Evolutionary conservation across 2,329 filamentous ascomycete species (phyloP), one percentile per base, ranked within the genome.

Genomic region (Xylogone sp.): DNA sequence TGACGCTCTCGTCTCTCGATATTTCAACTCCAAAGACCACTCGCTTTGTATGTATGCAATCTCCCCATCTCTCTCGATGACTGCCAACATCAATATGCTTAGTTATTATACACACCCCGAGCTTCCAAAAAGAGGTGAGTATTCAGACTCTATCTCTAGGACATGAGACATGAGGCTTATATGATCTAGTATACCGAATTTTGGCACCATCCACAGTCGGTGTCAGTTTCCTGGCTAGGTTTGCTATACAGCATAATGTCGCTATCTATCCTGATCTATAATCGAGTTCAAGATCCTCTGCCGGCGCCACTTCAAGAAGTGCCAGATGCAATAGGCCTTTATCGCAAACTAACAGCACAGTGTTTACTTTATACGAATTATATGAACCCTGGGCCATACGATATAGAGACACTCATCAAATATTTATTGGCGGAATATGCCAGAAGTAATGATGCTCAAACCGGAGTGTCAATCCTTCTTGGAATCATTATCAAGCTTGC

Each of bases 391-490:
- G 72, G 69, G 12, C 62, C 68, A 7, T 69, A 66, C 44, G 81
- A 77, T 1, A 65, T 82, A 16, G 75, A 75, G 45, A 74, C 78
- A 2, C 72, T 82, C 43, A 54, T 81, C 7, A 65, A 82, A 10
- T 80, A 79, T 52, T 68, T 74, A 20, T 74, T 82, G 56, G 70
- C 73, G 1, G 74, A 80, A 53, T 80, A 81, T 56, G 60, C 81
- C 24, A 67, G 73, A 47, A 76, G 73, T 60, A 69, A 73, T n/a
- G 71, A 72, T 19, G 71, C 72, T 13, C 77, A 81, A 60, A 77
- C 78, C 66, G 76, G 75, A 55, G 75, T 73, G 60, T 83, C 81
- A 62, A 64, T 83, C 46, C 64, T 83, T 16, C 74, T 72, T 0
- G 73, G 74, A 3, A 71, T 79, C 2, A 69, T 74, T 34, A 69